A percentile compares a stretch with the other conserved stretches of the same genome.
Evolutionary conservation across 2,329 filamentous ascomycete species (phyloP).

Genomic region (Botrytis porri): DNA sequence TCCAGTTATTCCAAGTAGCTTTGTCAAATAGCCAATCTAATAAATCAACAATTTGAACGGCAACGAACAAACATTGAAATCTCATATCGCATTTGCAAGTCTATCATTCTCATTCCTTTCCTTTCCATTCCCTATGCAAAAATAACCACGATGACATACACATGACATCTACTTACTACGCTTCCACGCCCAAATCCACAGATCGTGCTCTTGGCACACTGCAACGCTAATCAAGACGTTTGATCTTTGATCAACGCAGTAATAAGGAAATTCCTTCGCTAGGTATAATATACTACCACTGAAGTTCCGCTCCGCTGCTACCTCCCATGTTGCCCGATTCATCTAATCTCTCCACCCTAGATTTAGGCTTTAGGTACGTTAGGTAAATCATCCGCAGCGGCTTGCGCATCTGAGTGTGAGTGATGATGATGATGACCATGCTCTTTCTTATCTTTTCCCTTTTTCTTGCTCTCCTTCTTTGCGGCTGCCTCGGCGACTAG

Average conservation of each 20-base stretch:
- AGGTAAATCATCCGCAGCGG: conserved; percentile 41
- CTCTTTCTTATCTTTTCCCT: conserved; percentile 53
- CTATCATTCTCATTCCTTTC: not conserved
- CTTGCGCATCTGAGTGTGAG: conserved; percentile 30
- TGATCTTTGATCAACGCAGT: not conserved
- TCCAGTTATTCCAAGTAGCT: not conserved
- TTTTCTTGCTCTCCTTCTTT: conserved; percentile 83
- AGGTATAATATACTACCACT: not conserved
- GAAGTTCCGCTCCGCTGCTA: not conserved
- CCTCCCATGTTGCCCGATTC: not conserved
- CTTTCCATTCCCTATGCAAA: not conserved
- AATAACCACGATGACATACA: conserved; percentile 1
- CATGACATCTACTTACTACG: not conserved
- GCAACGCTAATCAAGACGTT: not conserved
- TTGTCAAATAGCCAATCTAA: not conserved
- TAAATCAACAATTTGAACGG: not conserved
- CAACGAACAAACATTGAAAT: not conserved
- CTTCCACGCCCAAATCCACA: not conserved
- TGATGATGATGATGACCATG: conserved; percentile 39
- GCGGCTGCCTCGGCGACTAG: conserved; percentile 93
- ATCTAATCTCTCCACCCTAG: not conserved
- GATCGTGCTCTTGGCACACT: not conserved
- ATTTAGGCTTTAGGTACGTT: conserved; percentile 40
- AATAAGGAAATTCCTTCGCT: not conserved
- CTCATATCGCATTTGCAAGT: not conserved